A percentile compares a stretch with the other conserved stretches of the same genome.
These are phyloP conservation scores for Eustoma russellianum DNA, from an alignment of 257 asterid species.

Conservation along the genomic window DNA sequence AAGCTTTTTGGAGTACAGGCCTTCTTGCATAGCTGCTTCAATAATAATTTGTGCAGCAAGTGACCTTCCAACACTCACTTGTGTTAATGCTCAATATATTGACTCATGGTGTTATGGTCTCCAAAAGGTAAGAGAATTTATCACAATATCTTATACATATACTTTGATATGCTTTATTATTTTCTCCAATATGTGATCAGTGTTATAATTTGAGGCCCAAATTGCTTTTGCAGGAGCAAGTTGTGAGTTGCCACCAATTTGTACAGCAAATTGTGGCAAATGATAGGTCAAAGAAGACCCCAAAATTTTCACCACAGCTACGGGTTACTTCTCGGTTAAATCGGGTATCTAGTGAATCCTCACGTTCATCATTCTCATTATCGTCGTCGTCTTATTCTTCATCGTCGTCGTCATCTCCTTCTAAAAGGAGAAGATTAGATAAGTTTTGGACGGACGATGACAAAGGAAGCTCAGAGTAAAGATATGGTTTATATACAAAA, in stretches of 20 bases:
- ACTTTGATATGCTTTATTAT: too few relatives aligned
- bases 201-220: too few relatives aligned
- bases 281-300: constrained; percentile 35
- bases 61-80: constrained; percentile 63
- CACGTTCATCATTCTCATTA: constrained; percentile 29
- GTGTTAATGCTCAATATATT: constrained; percentile 64
- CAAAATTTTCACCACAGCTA: constrained; percentile 70
- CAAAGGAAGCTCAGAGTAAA: constrained; percentile 34
- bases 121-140: constrained; percentile 39
- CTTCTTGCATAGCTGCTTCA: constrained; percentile 91
- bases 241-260: constrained; percentile 45
- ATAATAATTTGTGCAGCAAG: constrained; percentile 69
- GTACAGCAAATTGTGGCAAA: constrained; percentile 21
- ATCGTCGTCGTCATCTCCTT: constrained; percentile 44
- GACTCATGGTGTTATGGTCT: constrained; percentile 91
- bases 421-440: constrained; percentile 69
- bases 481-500: too few relatives aligned
- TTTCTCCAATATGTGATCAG: too few relatives aligned
- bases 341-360: constrained; percentile 30
- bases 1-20: constrained; percentile 64
- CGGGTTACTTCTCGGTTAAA: constrained; percentile 68
- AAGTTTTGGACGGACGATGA: constrained; percentile 49
- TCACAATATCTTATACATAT: too few relatives aligned
- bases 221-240: constrained; percentile 52
- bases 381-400: constrained; percentile 34